Conservation (phyloP, 2,329 filamentous ascomycete species). For the Aquanectria penicillioides region DNA sequence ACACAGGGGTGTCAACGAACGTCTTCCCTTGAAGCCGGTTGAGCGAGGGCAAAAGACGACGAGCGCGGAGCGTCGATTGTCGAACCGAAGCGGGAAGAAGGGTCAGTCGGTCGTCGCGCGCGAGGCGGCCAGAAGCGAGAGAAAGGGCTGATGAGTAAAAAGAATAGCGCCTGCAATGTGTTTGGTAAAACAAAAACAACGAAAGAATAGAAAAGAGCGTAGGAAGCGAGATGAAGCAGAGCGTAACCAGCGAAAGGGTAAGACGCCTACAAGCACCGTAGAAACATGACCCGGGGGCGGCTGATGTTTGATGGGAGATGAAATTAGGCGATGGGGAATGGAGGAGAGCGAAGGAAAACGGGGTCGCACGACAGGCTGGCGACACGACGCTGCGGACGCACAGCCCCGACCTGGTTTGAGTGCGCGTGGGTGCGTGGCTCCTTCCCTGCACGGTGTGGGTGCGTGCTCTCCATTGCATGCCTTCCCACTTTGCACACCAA, state of each 20-base stretch:
- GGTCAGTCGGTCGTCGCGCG: not conserved
- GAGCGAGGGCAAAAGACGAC: slow-evolving; percentile 2
- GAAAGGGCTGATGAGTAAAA: not conserved
- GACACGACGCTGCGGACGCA: slow-evolving; percentile 12
- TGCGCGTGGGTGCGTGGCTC: slow-evolving; percentile 18
- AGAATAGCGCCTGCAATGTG: slow-evolving; percentile 3
- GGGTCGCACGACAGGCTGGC: slow-evolving; percentile 17
- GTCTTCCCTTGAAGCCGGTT: not conserved
- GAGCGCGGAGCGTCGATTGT: no score
- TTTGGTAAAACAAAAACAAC: not conserved
- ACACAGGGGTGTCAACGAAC: not conserved
- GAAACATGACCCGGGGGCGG: slow-evolving; percentile 16
- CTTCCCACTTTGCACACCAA: slow-evolving; percentile 4
- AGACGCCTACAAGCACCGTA: slow-evolving; percentile 19
- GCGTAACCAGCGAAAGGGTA: slow-evolving; percentile 24
- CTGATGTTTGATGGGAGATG: slow-evolving; percentile 19
- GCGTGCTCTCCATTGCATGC: slow-evolving; percentile 11
- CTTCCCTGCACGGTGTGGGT: slow-evolving; percentile 8
- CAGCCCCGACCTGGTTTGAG: slow-evolving; percentile 16
- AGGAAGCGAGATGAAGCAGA: slow-evolving; percentile 4
- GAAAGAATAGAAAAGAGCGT: slow-evolving; percentile 13
- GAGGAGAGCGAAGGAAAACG: slow-evolving; percentile 16
- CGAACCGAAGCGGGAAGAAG: not conserved
- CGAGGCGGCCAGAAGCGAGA: slow-evolving; percentile 6
- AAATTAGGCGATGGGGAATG: slow-evolving; percentile 11